Evolutionary conservation across 495 filamentous ascomycete genomes (phyloP).

Genomic region (Aspergillus egyptiacus): DNA sequence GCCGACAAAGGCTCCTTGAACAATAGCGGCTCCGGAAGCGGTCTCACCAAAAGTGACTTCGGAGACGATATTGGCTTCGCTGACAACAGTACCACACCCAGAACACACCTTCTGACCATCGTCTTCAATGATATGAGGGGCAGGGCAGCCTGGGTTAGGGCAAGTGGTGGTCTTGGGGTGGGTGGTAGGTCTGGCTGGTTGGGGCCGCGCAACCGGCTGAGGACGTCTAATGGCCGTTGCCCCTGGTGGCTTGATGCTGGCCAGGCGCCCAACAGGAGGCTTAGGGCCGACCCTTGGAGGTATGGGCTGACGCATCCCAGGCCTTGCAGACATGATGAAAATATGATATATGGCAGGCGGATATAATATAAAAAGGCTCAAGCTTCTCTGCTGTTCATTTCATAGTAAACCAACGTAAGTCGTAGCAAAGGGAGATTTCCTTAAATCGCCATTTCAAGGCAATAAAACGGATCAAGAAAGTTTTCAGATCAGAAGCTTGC

Average conservation of each 20-base stretch:
- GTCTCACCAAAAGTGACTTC: slow-evolving; percentile 87
- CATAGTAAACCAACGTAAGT: too few species aligned
- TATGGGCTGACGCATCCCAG: slow-evolving; percentile 31
- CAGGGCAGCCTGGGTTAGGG: slow-evolving; percentile 45
- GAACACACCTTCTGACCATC: slow-evolving; percentile 61
- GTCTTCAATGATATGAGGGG: slow-evolving; percentile 46
- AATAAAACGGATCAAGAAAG: neutral
- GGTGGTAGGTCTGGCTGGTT: slow-evolving; percentile 31
- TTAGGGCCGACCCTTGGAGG: slow-evolving; percentile 27
- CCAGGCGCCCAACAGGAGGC: slow-evolving; percentile 36
- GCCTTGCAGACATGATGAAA: slow-evolving; percentile 28
- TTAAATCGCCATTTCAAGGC: neutral
- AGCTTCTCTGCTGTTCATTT: neutral
- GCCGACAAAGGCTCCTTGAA: slow-evolving; percentile 81
- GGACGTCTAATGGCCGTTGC: slow-evolving; percentile 37
- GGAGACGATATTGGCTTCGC: slow-evolving; percentile 79
- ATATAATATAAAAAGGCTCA: neutral
- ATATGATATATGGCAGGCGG: neutral
- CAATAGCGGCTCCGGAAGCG: slow-evolving; percentile 75
- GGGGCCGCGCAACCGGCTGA: slow-evolving; percentile 29
- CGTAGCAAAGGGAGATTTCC: too few species aligned
- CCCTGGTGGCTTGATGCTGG: slow-evolving; percentile 33
- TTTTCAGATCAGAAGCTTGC: neutral
- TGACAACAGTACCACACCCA: slow-evolving; percentile 74
- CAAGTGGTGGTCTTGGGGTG: slow-evolving; percentile 40